Evolutionary conservation across 345 rosid genomes (phyloP).

Genomic region (Citrus trifoliata): DNA sequence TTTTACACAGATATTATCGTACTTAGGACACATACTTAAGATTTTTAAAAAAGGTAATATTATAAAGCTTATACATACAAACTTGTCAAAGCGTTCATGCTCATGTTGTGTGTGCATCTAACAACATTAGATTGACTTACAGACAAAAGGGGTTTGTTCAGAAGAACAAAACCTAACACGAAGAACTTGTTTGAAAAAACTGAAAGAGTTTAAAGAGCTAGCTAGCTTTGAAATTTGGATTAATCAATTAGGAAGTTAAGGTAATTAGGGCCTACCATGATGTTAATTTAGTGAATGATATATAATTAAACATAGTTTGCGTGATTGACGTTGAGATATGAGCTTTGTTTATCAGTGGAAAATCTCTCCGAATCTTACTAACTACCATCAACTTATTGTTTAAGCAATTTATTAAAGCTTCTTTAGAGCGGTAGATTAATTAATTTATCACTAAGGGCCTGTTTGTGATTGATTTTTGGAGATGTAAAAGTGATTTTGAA

Average conservation of each 20-base stretch:
- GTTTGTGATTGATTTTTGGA: too few species aligned
- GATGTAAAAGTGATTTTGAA: too few species aligned
- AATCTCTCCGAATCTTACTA: conserved; percentile 70
- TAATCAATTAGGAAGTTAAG: background rate
- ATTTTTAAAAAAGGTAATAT: background rate
- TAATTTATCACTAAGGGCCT: background rate
- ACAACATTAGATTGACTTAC: background rate
- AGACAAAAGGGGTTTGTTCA: conserved; percentile 15
- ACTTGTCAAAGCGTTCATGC: conserved; percentile 9
- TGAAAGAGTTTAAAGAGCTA: background rate
- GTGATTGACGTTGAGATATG: conserved; percentile 73
- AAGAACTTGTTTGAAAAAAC: background rate
- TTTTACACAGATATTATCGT: background rate
- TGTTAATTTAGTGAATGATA: conserved; percentile 3
- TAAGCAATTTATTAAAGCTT: background rate
- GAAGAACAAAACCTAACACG: conserved; percentile 23
- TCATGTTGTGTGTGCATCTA: background rate
- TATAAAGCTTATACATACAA: background rate
- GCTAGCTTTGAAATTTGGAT: background rate
- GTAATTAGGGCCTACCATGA: conserved; percentile 10
- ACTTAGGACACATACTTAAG: background rate
- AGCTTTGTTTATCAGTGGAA: conserved; percentile 33
- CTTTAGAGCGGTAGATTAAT: background rate
- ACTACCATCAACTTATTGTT: conserved; percentile 40
- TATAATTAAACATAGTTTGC: conserved; percentile 44